Evolutionary conservation across 2,329 filamentous ascomycete genomes (phyloP).

Genomic region (Cladophialophora immunda): DNA sequence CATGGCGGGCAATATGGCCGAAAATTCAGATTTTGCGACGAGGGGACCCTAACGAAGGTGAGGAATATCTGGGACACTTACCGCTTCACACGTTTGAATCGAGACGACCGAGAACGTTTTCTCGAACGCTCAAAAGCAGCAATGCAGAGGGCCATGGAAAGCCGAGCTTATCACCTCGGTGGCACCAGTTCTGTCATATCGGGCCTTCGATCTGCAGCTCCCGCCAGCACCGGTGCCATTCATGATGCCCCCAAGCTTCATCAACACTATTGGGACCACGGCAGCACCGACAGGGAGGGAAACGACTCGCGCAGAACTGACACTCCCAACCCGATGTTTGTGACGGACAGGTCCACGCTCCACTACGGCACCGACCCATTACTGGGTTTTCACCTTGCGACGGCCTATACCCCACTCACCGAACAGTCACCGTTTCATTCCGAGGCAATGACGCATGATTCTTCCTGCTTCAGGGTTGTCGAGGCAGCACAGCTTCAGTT

Average conservation of each 20-base stretch:
- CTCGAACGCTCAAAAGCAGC: conserved; percentile 11
- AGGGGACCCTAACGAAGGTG: conserved; percentile 51
- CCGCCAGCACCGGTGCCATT: conserved; percentile 4
- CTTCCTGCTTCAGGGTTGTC: conserved; percentile 12
- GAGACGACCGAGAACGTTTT: not conserved
- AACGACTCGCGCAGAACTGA: not conserved
- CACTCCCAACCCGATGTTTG: conserved; percentile 56
- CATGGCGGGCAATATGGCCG: conserved; percentile 54
- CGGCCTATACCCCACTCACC: conserved; percentile 53
- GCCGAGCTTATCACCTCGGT: not conserved
- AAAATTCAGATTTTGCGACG: conserved; percentile 60
- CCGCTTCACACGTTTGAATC: conserved; percentile 7
- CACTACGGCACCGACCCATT: conserved; percentile 63
- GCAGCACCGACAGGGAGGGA: conserved; percentile 2
- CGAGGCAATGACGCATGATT: conserved; percentile 21
- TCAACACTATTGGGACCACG: conserved; percentile 12
- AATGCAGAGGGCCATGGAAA: conserved; percentile 9
- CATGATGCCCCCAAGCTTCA: conserved; percentile 10
- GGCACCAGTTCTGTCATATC: conserved; percentile 6
- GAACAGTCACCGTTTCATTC: conserved; percentile 51
- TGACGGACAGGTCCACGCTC: conserved; percentile 48
- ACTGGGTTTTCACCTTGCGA: conserved; percentile 66
- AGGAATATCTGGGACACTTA: conserved; percentile 53
- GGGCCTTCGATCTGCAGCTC: conserved; percentile 11
- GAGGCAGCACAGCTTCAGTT: conserved; percentile 37